phyloP scores from a whole-genome alignment of 2,329 filamentous ascomycete genomes.

The Alternaria dauci region DNA sequence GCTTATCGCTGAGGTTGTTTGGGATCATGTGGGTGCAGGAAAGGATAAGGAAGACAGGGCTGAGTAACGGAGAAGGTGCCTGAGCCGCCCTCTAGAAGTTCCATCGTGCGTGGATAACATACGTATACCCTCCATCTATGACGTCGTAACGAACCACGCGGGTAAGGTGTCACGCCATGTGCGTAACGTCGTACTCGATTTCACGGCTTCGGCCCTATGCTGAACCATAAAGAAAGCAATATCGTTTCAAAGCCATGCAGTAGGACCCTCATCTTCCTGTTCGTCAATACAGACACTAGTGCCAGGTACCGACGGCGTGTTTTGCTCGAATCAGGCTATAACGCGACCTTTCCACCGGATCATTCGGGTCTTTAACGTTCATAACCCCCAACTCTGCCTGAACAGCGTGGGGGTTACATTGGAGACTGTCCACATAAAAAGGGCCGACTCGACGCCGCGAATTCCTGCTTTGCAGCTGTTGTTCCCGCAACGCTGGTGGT shows the following conservation, averaged over 20 bases:
- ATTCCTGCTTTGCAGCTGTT: slow-evolving; percentile 2
- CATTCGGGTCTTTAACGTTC: not conserved
- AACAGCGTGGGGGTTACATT: slow-evolving; percentile 11
- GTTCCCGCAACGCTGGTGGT: slow-evolving; percentile 5
- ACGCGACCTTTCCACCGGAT: slow-evolving; percentile 6
- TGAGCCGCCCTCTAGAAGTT: not conserved
- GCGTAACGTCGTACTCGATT: not conserved
- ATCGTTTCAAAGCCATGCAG: slow-evolving; percentile 4
- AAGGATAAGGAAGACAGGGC: not conserved
- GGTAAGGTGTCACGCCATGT: slow-evolving; percentile 1
- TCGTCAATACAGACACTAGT: slow-evolving; percentile 3
- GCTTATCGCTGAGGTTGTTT: not conserved
- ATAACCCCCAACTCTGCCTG: slow-evolving; percentile 1
- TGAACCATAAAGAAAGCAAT: not conserved
- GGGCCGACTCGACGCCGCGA: slow-evolving; percentile 4
- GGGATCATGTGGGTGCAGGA: not conserved
- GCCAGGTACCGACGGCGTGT: slow-evolving; percentile 9
- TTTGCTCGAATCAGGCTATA: slow-evolving; percentile 12
- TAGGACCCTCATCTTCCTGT: not conserved
- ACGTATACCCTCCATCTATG: slow-evolving; percentile 1
- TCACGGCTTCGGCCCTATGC: not conserved
- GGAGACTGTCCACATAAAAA: slow-evolving; percentile 3
- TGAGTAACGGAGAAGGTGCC: not conserved
- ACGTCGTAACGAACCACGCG: not conserved
- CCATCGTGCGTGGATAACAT: not conserved